Evolutionary conservation across 164 flowering plant genomes (phyloP).

Genomic region (Annona cherimola): DNA sequence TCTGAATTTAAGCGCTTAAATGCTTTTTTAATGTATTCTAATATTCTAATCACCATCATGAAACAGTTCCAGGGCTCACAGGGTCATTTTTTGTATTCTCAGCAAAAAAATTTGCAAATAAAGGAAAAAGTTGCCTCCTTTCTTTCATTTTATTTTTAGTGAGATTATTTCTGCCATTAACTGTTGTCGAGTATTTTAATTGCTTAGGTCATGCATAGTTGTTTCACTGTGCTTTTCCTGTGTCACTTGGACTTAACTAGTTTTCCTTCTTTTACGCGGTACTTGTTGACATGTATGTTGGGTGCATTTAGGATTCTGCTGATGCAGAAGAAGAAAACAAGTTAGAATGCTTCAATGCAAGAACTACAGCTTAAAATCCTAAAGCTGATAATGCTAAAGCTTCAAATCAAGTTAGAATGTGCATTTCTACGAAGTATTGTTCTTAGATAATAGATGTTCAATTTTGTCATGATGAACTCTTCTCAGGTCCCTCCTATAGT

Average conservation of each 20-base stretch:
- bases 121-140: too few species aligned
- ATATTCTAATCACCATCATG: too few species aligned
- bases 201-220: neutral
- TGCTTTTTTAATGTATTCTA: too few species aligned
- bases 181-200: neutral
- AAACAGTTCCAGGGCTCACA: too few species aligned
- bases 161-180: neutral
- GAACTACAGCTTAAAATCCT: slow-evolving; percentile 4
- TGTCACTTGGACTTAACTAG: neutral
- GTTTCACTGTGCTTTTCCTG: neutral
- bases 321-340: neutral
- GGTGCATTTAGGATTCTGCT: neutral
- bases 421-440: too few species aligned
- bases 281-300: neutral
- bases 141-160: too few species aligned
- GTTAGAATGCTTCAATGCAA: slow-evolving; percentile 1
- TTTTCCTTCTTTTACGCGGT: neutral
- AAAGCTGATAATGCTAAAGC: slow-evolving; percentile 13
- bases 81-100: too few species aligned
- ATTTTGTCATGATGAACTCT: too few species aligned
- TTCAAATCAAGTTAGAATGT: neutral
- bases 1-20: too few species aligned
- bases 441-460: too few species aligned
- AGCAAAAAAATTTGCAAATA: too few species aligned
- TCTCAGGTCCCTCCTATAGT: too few species aligned